phyloP scores from a whole-genome alignment of 202 grass and related monocot genomes.

The Panicum virgatum region DNA sequence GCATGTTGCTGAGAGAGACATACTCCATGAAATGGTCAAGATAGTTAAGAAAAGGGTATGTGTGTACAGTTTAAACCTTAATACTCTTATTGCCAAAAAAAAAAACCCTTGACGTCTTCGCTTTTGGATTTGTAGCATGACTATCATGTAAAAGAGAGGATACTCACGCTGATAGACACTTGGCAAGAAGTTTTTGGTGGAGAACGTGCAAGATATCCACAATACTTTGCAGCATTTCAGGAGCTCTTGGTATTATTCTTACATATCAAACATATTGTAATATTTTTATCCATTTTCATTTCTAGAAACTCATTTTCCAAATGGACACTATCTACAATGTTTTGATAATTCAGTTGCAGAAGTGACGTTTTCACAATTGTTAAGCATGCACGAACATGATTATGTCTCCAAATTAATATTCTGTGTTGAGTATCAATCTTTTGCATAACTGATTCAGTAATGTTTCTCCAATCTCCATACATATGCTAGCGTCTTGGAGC shows the following conservation, averaged over 20 bases:
- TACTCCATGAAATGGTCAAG: conserved; percentile 97
- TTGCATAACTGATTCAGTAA: conserved; percentile 22
- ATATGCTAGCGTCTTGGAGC: conserved; percentile 67
- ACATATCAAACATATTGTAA: background rate
- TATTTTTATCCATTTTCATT: background rate
- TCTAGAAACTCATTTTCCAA: conserved; percentile 13
- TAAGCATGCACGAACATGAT: conserved; percentile 3
- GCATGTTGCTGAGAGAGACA: conserved; percentile 92
- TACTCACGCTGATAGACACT: conserved; percentile 76
- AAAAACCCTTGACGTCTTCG: conserved; percentile 7
- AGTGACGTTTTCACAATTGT: background rate
- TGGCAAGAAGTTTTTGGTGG: conserved; percentile 99
- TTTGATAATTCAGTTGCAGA: conserved; percentile 2
- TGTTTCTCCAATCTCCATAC: conserved; percentile 19
- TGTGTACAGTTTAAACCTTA: conserved; percentile 26
- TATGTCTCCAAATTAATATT: conserved; percentile 26
- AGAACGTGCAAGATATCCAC: conserved; percentile 77
- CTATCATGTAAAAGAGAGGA: conserved; percentile 92
- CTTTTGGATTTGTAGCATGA: conserved; percentile 63
- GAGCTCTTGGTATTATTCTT: conserved; percentile 81
- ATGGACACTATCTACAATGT: conserved; percentile 5
- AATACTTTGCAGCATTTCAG: conserved; percentile 91
- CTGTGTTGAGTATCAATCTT: background rate
- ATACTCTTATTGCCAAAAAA: background rate
- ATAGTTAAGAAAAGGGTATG: conserved; percentile 96